Conservation (phyloP, 1,284 basidiomycete species). For the Pholiota adiposa region DNA sequence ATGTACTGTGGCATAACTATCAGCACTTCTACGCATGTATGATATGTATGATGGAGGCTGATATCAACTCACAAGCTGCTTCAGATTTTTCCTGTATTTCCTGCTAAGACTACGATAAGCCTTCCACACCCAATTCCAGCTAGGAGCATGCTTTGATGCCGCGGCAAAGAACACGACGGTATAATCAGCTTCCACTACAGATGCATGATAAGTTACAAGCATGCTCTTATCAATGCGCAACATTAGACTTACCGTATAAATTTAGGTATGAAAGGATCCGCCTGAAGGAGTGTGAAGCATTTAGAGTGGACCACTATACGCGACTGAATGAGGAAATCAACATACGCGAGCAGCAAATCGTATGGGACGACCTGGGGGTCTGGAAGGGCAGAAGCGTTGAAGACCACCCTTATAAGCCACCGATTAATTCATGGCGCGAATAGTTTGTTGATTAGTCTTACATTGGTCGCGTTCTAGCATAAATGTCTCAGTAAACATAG, state of each 20-base stretch:
- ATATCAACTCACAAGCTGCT: slow-evolving; percentile 59
- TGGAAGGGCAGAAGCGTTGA: slow-evolving; percentile 81
- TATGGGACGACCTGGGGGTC: slow-evolving; percentile 79
- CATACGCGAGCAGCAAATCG: slow-evolving; percentile 76
- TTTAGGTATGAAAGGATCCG: slow-evolving; percentile 78
- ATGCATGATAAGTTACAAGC: slow-evolving; percentile 5
- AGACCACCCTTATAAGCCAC: slow-evolving; percentile 63
- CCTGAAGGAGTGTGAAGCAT: slow-evolving; percentile 40
- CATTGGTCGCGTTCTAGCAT: slow-evolving; percentile 80
- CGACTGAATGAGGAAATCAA: slow-evolving; percentile 27
- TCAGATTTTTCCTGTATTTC: slow-evolving; percentile 88
- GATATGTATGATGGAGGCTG: not conserved
- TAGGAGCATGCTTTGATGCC: slow-evolving; percentile 74
- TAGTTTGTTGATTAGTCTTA: slow-evolving; percentile 41
- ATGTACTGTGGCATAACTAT: slow-evolving; percentile 58
- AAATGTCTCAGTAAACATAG: slow-evolving; percentile 16
- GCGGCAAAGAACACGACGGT: slow-evolving; percentile 86
- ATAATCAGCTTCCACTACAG: slow-evolving; percentile 83
- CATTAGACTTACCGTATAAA: slow-evolving; percentile 64
- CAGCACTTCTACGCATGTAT: not conserved
- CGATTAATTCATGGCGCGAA: slow-evolving; percentile 9
- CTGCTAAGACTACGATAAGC: slow-evolving; percentile 80
- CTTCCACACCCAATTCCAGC: slow-evolving; percentile 92
- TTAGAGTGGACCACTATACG: slow-evolving; percentile 4
- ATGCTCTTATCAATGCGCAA: not conserved